phyloP scores from a whole-genome alignment of 306 rosid species.

The Medicago ruthenica region DNA sequence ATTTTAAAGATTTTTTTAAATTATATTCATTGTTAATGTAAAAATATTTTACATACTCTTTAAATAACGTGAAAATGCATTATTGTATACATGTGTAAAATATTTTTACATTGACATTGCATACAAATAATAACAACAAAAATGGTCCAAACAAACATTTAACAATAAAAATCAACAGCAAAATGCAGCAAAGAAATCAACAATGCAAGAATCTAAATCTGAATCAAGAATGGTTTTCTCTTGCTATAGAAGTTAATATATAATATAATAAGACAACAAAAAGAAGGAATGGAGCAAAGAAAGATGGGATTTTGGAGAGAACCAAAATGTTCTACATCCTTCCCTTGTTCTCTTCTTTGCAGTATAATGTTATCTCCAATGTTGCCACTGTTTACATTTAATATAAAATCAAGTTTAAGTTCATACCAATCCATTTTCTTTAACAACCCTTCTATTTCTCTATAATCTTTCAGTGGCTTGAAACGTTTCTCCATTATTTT shows the following conservation, averaged over 20 bases:
- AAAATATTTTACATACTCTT: no score
- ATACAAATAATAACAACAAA: no score
- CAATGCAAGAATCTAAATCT: not conserved
- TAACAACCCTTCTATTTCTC: constrained; percentile 24
- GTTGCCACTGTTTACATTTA: constrained; percentile 88
- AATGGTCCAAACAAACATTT: no score
- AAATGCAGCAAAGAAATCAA: not conserved
- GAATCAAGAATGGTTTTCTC: constrained; percentile 51
- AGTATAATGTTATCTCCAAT: constrained; percentile 50
- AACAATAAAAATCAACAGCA: no score
- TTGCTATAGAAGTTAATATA: constrained; percentile 46
- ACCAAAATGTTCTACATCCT: constrained; percentile 48
- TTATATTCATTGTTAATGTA: no score
- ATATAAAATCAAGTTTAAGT: constrained; percentile 61
- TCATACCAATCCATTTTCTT: constrained; percentile 53
- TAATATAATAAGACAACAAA: constrained; percentile 49
- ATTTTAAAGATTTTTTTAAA: no score
- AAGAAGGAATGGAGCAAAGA: constrained; percentile 47
- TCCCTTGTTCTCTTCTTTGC: constrained; percentile 55
- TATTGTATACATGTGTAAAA: not conserved
- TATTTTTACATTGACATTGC: not conserved
- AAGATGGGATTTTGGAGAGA: constrained; percentile 58
- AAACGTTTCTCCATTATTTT: constrained; percentile 48
- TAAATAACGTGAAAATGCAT: not conserved
- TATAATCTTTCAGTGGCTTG: constrained; percentile 46